Base-by-base conservation (phyloP, 495 filamentous ascomycete species). In the Niebla homalea region DNA sequence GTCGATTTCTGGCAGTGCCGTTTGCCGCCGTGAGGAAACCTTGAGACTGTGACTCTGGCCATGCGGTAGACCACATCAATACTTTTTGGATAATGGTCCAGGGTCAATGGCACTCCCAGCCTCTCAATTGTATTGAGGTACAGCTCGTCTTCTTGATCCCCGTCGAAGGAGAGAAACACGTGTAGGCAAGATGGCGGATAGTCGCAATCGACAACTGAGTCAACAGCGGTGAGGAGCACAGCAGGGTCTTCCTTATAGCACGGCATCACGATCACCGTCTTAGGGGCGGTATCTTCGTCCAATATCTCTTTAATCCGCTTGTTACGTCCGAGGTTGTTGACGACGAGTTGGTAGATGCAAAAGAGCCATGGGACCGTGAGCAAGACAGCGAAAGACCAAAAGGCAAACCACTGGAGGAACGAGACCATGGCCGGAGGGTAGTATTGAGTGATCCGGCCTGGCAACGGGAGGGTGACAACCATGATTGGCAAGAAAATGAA, bases 231-330 rank as follows among this genome's bases (percentile, higher is more conserved):
- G 45, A 97, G 71, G 52, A 97, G 67, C n/a, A 93, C 71, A 0
- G 83, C 83, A 2, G 89, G 85, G 7, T 85, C 80, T 64, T 98
- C 92, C 62, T 94, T 94, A 68, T 94, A 97, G 57, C 88, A 92
- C 3, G 92, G 92, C 88, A 98, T 96, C 39, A 97, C 84, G 48
- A 97, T 87, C 38, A 97, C 89, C 6, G 93, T 87, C 64, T 97
- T 98, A 0, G 92, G 92, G 2, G 92, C 90, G 7, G 82, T 84
- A 0, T 72, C 67, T 57, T 94, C 87, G 61, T 96, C 86, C 43
- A 97, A 68, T 0, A 86, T 80, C 43, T 84, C 73, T 61, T 95
- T 89, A 57, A 95, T 84, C 32, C 81, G 76, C 57, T 85, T 86
- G 22, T 70, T 83, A 44, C 87, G 77, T 36, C 92, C 90, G 21